Evolutionary conservation across 2,329 filamentous ascomycete species (phyloP).

Genomic region (Decorospora gaudefroyi): DNA sequence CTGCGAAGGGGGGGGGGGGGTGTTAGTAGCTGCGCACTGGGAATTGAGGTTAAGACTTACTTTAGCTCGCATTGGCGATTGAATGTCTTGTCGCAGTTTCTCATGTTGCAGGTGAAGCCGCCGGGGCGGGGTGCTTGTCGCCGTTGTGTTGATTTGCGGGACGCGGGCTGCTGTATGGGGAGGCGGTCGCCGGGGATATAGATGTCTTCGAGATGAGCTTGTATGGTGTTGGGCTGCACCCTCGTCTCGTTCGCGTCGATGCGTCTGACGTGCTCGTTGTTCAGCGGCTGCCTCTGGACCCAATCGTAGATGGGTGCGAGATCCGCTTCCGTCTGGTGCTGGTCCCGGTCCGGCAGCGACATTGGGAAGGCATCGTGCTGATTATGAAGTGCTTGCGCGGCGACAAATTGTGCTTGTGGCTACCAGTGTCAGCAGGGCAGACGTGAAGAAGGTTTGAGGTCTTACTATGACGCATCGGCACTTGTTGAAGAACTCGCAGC

Average conservation of each 20-base stretch:
- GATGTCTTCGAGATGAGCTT: slow-evolving; percentile 33
- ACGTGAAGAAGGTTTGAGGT: neutral
- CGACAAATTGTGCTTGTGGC: slow-evolving; percentile 16
- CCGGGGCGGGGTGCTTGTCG: slow-evolving; percentile 33
- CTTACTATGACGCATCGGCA: slow-evolving; percentile 31
- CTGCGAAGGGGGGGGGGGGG: no score
- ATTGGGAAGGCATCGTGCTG: slow-evolving; percentile 1
- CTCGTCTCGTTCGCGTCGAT: slow-evolving; percentile 38
- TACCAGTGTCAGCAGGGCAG: slow-evolving; percentile 15
- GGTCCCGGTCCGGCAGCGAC: slow-evolving; percentile 10
- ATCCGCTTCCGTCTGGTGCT: slow-evolving; percentile 10
- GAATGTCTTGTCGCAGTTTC: slow-evolving; percentile 34
- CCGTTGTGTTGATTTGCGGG: slow-evolving; percentile 18
- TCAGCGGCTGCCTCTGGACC: slow-evolving; percentile 6
- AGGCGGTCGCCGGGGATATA: slow-evolving; percentile 40
- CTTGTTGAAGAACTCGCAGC: slow-evolving; percentile 21
- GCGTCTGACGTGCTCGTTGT: slow-evolving; percentile 15
- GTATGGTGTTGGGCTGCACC: slow-evolving; percentile 33
- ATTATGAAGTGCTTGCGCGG: slow-evolving; percentile 6
- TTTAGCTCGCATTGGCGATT: slow-evolving; percentile 44
- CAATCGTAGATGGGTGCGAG: slow-evolving; percentile 8
- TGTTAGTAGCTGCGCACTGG: slow-evolving; percentile 16
- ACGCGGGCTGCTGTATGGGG: slow-evolving; percentile 1
- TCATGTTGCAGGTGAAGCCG: slow-evolving; percentile 33
- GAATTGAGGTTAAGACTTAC: slow-evolving; percentile 27